A percentile compares a stretch with the other conserved stretches of the same genome.
Evolutionary conservation across 768 basidiomycete species (phyloP).

Genomic region (Rubroboletus satanas): DNA sequence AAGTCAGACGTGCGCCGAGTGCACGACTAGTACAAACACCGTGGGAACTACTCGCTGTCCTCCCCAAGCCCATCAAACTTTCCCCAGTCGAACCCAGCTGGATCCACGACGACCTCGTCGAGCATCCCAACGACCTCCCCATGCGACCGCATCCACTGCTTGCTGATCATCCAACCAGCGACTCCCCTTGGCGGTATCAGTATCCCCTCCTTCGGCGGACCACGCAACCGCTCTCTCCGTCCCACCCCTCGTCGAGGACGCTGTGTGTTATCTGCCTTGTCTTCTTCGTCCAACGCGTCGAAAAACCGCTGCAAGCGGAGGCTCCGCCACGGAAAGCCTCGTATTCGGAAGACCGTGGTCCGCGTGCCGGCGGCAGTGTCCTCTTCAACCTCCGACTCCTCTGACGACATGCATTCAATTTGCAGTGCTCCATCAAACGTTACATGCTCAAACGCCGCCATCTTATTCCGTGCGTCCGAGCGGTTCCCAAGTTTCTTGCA

Average conservation of each 20-base stretch:
- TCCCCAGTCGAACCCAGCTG: slow-evolving; percentile 46
- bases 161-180: slow-evolving; percentile 74
- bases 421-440: slow-evolving; percentile 69
- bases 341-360: slow-evolving; percentile 45
- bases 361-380: slow-evolving; percentile 26
- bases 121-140: slow-evolving; percentile 47
- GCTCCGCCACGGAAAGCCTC: slow-evolving; percentile 68
- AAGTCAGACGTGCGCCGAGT: too few species aligned
- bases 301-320: slow-evolving; percentile 58
- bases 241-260: slow-evolving; percentile 58
- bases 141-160: slow-evolving; percentile 52
- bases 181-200: slow-evolving; percentile 61
- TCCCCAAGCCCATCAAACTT: slow-evolving; percentile 49
- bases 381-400: slow-evolving; percentile 63
- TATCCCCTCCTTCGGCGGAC: slow-evolving; percentile 54
- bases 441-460: slow-evolving; percentile 53
- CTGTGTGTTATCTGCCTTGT: slow-evolving; percentile 39
- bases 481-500: slow-evolving; percentile 66
- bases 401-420: slow-evolving; percentile 76
- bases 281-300: slow-evolving; percentile 55
- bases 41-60: slow-evolving; percentile 44
- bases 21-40: neutral
- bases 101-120: slow-evolving; percentile 43
- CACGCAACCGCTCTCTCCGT: slow-evolving; percentile 50
- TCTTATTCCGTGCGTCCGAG: slow-evolving; percentile 52